Evolutionary conservation across 805 yeast species (phyloP).

Genomic region (Saturnispora halmiae): DNA sequence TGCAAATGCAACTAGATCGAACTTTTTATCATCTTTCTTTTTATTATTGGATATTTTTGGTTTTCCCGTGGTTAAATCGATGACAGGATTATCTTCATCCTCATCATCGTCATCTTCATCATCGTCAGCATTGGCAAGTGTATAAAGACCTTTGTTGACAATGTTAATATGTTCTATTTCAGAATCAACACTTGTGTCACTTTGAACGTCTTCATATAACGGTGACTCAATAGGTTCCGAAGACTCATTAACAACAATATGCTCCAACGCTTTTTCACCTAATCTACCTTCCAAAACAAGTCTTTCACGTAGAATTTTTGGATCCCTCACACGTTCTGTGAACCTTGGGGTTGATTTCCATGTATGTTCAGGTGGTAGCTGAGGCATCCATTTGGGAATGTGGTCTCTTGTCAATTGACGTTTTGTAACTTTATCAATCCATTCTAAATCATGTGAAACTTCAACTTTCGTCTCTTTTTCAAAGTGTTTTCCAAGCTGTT

Average conservation of each 20-base stretch:
- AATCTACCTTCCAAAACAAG: conserved; percentile 72
- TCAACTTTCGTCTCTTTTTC: conserved; percentile 8
- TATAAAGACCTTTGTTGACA: neutral
- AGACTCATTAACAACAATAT: conserved; percentile 30
- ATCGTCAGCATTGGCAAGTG: too few relatives aligned
- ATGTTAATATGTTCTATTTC: conserved; percentile 2
- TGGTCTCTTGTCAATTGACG: conserved; percentile 29
- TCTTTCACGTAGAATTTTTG: conserved; percentile 58
- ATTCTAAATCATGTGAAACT: conserved; percentile 8
- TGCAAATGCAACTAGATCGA: conserved; percentile 54
- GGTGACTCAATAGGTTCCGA: conserved; percentile 1
- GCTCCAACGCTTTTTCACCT: conserved; percentile 70
- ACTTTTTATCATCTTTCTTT: conserved; percentile 17
- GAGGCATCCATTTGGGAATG: conserved; percentile 74
- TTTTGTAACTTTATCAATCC: conserved; percentile 13
- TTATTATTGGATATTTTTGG: conserved; percentile 5
- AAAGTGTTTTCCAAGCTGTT: conserved; percentile 1
- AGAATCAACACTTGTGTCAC: conserved; percentile 13
- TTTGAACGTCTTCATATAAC: conserved; percentile 1
- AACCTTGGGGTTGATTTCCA: conserved; percentile 69
- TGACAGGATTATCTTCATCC: neutral
- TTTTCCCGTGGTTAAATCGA: neutral
- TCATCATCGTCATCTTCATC: conserved; percentile 7
- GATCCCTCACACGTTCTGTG: conserved; percentile 54
- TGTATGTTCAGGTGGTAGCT: conserved; percentile 90